phyloP scores from a whole-genome alignment of 805 yeast species.

The Kregervanrija delftensis region DNA sequence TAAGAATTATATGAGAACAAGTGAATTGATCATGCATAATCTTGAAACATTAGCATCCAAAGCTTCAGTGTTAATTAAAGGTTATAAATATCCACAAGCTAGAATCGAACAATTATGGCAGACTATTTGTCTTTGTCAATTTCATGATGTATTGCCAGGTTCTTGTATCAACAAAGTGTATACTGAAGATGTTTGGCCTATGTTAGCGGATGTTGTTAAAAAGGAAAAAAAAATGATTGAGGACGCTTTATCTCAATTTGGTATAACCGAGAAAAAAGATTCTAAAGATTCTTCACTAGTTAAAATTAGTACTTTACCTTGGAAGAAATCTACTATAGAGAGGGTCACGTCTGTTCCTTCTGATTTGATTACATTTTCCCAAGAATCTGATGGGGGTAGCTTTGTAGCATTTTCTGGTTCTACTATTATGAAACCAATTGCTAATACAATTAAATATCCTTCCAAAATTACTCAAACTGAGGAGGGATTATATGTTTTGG shows the following conservation, averaged over 20 bases:
- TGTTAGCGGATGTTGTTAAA: constrained; percentile 52
- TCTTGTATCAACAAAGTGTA: constrained; percentile 93
- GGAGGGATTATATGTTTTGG: constrained; percentile 39
- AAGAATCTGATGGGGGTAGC: constrained; percentile 8
- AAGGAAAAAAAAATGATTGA: constrained; percentile 46
- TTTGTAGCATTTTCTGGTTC: constrained; percentile 15
- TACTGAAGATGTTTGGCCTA: constrained; percentile 77
- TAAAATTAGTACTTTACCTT: constrained; percentile 53
- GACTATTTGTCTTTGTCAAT: constrained; percentile 81
- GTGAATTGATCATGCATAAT: constrained; percentile 77
- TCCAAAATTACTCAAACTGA: constrained; percentile 37
- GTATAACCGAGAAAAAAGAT: constrained; percentile 6
- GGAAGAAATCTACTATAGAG: constrained; percentile 49
- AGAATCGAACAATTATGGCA: constrained; percentile 78
- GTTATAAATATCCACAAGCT: constrained; percentile 64
- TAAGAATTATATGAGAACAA: constrained; percentile 69
- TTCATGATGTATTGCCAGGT: constrained; percentile 98
- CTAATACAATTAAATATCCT: constrained; percentile 32
- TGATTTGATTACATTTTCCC: constrained; percentile 5
- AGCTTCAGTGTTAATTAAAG: constrained; percentile 47
- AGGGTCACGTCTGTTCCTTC: constrained; percentile 15
- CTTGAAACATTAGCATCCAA: constrained; percentile 77
- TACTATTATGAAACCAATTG: constrained; percentile 19
- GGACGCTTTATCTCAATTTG: constrained; percentile 30
- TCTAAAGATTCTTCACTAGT: constrained; percentile 16